Evolutionary conservation across 495 filamentous ascomycete species (phyloP).

Genomic region (Aspergillus steynii): DNA sequence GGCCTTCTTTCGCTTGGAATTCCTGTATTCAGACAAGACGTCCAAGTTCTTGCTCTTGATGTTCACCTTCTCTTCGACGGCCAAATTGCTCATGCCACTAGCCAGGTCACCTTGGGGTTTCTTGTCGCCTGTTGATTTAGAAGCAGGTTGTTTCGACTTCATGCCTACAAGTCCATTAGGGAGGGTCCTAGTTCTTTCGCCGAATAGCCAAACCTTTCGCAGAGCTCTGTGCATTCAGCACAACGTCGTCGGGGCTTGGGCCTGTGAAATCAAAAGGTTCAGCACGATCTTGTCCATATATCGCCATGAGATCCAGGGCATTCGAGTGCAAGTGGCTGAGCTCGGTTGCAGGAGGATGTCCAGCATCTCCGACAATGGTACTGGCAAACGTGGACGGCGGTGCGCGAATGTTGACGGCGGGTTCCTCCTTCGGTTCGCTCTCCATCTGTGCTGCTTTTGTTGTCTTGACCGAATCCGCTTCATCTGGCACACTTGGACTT

Average conservation of each 20-base stretch:
- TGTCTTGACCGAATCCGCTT: slow-evolving; percentile 5
- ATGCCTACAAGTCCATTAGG: slow-evolving; percentile 48
- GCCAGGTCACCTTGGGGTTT: slow-evolving; percentile 41
- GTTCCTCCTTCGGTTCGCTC: slow-evolving; percentile 17
- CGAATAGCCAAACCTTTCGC: slow-evolving; percentile 75
- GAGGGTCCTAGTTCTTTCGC: slow-evolving; percentile 38
- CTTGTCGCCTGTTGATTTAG: slow-evolving; percentile 43
- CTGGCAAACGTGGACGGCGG: slow-evolving; percentile 69
- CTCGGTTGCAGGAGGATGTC: slow-evolving; percentile 34
- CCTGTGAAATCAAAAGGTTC: slow-evolving; percentile 72
- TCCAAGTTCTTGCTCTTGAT: slow-evolving; percentile 85
- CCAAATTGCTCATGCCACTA: slow-evolving; percentile 57
- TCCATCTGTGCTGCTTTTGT: slow-evolving; percentile 8
- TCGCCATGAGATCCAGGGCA: slow-evolving; percentile 53
- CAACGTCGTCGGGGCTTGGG: slow-evolving; percentile 92
- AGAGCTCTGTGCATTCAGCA: slow-evolving; percentile 75
- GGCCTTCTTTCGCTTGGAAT: slow-evolving; percentile 70
- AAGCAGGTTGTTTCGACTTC: slow-evolving; percentile 47
- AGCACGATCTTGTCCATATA: slow-evolving; percentile 47
- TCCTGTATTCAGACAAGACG: slow-evolving; percentile 79
- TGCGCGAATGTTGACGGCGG: slow-evolving; percentile 34
- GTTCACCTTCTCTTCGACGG: slow-evolving; percentile 67
- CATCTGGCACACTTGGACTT: slow-evolving; percentile 10
- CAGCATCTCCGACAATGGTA: slow-evolving; percentile 57
- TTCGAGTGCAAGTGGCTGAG: slow-evolving; percentile 39